Conservation (phyloP, 1,284 basidiomycete species). For the Trichosporon sp. region DNA sequence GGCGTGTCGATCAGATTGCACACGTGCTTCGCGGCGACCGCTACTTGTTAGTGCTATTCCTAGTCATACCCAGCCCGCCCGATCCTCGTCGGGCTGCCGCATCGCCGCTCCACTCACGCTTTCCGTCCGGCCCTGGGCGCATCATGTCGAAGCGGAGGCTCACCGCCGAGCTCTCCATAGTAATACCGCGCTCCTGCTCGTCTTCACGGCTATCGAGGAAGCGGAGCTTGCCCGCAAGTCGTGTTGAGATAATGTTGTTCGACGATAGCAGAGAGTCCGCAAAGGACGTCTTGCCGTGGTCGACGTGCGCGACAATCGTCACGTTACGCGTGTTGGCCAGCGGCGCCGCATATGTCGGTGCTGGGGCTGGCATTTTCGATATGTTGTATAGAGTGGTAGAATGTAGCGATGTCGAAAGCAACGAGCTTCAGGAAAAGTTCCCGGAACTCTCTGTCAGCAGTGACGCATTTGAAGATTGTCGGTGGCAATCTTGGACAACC, state of each 20-base stretch:
- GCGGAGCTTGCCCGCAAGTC: conserved; percentile 93
- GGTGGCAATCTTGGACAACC: background rate
- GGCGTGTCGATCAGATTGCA: conserved; percentile 96
- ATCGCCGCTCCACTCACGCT: conserved; percentile 16
- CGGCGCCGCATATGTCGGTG: conserved; percentile 39
- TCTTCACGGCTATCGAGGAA: conserved; percentile 95
- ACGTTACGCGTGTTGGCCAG: conserved; percentile 48
- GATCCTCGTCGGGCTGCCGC: too few relatives aligned
- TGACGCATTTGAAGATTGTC: conserved; percentile 1
- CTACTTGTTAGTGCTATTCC: conserved; percentile 10
- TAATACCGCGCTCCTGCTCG: conserved; percentile 96
- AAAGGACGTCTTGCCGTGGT: conserved; percentile 87
- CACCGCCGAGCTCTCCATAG: conserved; percentile 95
- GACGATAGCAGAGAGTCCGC: conserved; percentile 94
- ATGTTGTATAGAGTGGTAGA: background rate
- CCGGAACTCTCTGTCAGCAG: background rate
- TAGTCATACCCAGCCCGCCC: background rate
- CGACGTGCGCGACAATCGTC: conserved; percentile 50
- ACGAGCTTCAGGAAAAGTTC: background rate
- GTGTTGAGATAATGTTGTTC: conserved; percentile 92
- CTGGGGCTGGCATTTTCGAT: background rate
- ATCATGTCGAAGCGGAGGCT: conserved; percentile 73
- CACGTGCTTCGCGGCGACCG: conserved; percentile 40
- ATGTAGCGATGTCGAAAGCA: background rate
- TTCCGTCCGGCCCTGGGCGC: conserved; percentile 53